Evolutionary conservation across 23 red algal genomes (phyloP), one percentile per base, ranked within the genome.

Genomic region (Gracilaria domingensis): DNA sequence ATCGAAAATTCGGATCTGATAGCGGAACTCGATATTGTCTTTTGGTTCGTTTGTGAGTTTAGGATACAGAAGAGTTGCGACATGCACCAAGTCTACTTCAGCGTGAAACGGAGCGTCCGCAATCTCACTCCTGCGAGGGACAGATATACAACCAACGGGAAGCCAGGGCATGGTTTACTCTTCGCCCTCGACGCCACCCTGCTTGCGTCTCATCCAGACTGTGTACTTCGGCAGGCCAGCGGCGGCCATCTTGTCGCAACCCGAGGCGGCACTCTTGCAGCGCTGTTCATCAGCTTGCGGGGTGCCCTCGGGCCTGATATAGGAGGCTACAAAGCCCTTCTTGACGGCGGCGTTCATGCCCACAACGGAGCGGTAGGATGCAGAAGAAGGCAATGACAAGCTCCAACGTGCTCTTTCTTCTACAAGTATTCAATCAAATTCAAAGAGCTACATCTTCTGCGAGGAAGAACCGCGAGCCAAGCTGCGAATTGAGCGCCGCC

Each of bases 181-280:
- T 23, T 91, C 62, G n/a, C 91, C 93, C 9, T 45, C 12, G 24
- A 55, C 85, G 26, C 72, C 86, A 30, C 69, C 86, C 72, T 75
- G 37, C 71, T 80, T 79, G 47, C 80, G 75, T 32, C 93, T 57
- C 84, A 95, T 77, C 93, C 93, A 95, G 9, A 95, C 71, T 8
- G 80, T 91, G 77, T 95, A 95, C 77, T 95, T 86, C 13, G 93
- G 93, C 78, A 95, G 76, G 30, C 93, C 93, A 48, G 93, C 66
- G 16, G 64, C 59, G 51, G 81, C 79, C 93, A 95, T 95, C 49
- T 95, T 20, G 28, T 95, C 93, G 49, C 86, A 95, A 74, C 83
- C 80, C 21, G 44, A 40, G 29, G 86, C 75, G 21, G 93, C 93
- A 48, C 84, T 86, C 56, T 79, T 75, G 6, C 90, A 62, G 3